Conservation (phyloP, 768 basidiomycete species). For the Lepiota venenata region DNA sequence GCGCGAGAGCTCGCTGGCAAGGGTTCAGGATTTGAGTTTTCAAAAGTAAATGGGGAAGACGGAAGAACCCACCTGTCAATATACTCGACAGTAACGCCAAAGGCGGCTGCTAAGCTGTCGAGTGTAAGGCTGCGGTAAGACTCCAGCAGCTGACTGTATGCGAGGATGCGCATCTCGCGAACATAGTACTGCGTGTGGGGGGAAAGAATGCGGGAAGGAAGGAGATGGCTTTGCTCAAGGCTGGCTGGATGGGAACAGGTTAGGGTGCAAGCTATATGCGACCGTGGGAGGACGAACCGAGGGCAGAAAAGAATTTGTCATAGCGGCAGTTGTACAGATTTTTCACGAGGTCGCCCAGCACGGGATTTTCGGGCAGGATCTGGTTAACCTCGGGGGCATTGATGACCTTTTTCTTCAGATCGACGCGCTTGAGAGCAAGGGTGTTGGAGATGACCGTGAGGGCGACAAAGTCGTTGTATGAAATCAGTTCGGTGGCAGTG, state of each 20-base stretch:
- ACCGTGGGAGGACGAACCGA: conserved; percentile 72
- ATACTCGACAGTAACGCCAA: conserved; percentile 86
- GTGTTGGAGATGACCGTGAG: conserved; percentile 80
- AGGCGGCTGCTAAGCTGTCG: conserved; percentile 79
- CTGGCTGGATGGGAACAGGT: conserved; percentile 47
- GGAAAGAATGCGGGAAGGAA: conserved; percentile 83
- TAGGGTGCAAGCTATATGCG: no score
- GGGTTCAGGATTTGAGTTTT: not conserved
- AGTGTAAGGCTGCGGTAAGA: conserved; percentile 87
- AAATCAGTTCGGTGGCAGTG: conserved; percentile 85
- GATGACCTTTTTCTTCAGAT: conserved; percentile 93
- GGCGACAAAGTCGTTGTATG: conserved; percentile 88
- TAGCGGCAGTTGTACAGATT: conserved; percentile 93
- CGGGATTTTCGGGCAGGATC: conserved; percentile 77
- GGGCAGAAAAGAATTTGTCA: conserved; percentile 87
- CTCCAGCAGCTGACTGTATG: conserved; percentile 90
- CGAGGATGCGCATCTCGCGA: conserved; percentile 94
- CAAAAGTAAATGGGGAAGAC: not conserved
- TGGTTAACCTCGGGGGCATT: conserved; percentile 84
- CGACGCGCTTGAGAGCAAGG: conserved; percentile 74
- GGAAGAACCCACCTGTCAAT: conserved; percentile 70
- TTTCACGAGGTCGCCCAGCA: conserved; percentile 79
- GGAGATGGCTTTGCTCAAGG: conserved; percentile 82
- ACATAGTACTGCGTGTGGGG: conserved; percentile 89
- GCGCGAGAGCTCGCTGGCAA: conserved; percentile 77